These are phyloP conservation scores for Pseudogymnoascus pannorum DNA, from an alignment of 2,329 filamentous ascomycete genomes.

Conservation along the genomic window DNA sequence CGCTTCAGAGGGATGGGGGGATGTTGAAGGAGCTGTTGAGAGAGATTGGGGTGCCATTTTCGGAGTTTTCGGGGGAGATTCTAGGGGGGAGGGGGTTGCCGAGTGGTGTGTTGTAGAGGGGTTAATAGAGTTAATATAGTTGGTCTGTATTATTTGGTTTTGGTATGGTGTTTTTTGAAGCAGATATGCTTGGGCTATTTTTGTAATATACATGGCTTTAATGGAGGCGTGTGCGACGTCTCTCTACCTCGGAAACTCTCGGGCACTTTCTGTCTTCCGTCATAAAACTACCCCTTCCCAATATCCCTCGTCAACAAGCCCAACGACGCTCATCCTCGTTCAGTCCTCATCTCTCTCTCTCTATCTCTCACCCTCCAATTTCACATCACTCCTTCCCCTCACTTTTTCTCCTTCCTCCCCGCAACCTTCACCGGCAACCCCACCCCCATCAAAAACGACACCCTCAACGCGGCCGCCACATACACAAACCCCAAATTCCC, in stretches of 20 bases:
- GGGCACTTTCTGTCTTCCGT: no score
- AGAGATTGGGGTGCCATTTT: conserved; percentile 33
- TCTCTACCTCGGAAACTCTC: no score
- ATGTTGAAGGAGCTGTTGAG: conserved; percentile 36
- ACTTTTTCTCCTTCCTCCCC: conserved; percentile 4
- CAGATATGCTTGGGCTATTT: no score
- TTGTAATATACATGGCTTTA: no score
- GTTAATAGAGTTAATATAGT: no score
- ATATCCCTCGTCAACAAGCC: neutral
- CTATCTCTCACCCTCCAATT: neutral
- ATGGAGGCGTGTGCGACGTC: no score
- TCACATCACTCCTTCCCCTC: neutral
- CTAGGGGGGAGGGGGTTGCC: neutral
- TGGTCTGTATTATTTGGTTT: no score
- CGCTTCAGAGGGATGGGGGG: conserved; percentile 32
- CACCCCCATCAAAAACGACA: conserved; percentile 51
- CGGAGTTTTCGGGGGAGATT: neutral
- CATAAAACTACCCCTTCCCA: no score
- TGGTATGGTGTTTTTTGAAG: no score
- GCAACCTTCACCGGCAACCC: conserved; percentile 35
- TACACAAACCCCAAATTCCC: conserved; percentile 68
- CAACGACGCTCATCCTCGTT: neutral
- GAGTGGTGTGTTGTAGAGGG: neutral
- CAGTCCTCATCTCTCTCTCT: neutral
- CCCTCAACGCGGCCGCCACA: conserved; percentile 50